These are phyloP conservation scores for Carex cristatella DNA, from an alignment of 176 grass and related monocot species.

Conservation along the genomic window DNA sequence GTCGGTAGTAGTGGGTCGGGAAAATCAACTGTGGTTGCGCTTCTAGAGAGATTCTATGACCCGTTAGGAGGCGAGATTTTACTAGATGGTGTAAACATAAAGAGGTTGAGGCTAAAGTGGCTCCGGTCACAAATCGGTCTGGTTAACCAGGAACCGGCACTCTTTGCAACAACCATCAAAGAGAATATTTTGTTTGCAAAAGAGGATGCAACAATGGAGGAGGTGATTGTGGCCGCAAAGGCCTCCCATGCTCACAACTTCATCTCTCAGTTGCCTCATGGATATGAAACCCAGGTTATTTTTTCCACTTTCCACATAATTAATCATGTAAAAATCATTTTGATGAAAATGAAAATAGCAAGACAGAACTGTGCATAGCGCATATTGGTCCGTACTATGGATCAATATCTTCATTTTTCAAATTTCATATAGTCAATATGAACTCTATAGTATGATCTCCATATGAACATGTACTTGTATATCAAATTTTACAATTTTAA, in stretches of 20 bases:
- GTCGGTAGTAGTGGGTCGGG: slow-evolving; percentile 81
- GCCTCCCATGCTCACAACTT: slow-evolving; percentile 95
- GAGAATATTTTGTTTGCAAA: slow-evolving; percentile 97
- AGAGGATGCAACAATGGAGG: slow-evolving; percentile 75
- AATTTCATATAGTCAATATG: too few relatives aligned
- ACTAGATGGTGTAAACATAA: slow-evolving; percentile 70
- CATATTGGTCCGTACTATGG: too few relatives aligned
- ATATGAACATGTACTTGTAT: too few relatives aligned
- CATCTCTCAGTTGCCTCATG: slow-evolving; percentile 87
- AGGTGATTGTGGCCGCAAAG: slow-evolving; percentile 58
- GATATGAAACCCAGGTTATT: slow-evolving; percentile 80
- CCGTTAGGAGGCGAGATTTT: slow-evolving; percentile 58
- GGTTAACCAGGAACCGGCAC: slow-evolving; percentile 93
- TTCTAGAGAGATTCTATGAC: slow-evolving; percentile 90
- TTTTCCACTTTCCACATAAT: neutral
- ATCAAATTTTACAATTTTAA: too few relatives aligned
- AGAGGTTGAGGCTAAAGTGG: slow-evolving; percentile 78
- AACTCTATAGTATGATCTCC: too few relatives aligned
- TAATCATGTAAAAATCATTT: neutral
- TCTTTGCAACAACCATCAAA: slow-evolving; percentile 83
- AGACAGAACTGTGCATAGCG: too few relatives aligned
- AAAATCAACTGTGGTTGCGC: slow-evolving; percentile 90
- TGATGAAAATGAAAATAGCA: neutral
- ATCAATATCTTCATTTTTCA: too few relatives aligned
- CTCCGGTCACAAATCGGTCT: slow-evolving; percentile 86